Percentiles rank a stretch among this genome's conserved stretches.
These are phyloP conservation scores for Stentor roeselii DNA, from an alignment of 73 alveolate species.

Conservation along the genomic window DNA sequence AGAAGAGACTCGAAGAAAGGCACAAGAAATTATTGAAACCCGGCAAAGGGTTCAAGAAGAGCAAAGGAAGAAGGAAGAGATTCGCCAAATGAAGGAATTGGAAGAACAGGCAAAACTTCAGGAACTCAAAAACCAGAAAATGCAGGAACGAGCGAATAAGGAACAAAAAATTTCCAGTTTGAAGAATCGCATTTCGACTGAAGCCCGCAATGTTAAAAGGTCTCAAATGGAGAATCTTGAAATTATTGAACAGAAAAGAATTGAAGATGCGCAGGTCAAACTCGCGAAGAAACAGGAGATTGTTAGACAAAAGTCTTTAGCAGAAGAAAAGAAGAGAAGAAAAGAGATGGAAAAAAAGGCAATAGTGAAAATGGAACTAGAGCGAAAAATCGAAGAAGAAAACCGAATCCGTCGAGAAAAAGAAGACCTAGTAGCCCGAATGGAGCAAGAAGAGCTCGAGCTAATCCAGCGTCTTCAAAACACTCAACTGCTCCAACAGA, in stretches of 20 bases:
- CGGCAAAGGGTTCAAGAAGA: slow-evolving; percentile 37
- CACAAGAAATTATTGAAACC: slow-evolving; percentile 40
- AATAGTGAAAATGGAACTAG: slow-evolving; percentile 10
- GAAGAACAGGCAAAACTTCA: no score
- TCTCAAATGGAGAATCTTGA: no score
- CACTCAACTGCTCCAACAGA: slow-evolving; percentile 47
- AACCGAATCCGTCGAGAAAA: not conserved
- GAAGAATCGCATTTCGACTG: no score
- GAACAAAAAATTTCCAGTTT: no score
- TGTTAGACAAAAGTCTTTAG: slow-evolving; percentile 31
- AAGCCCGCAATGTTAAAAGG: no score
- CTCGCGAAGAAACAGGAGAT: no score
- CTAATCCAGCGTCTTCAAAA: slow-evolving; percentile 45
- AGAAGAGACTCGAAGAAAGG: slow-evolving; percentile 51
- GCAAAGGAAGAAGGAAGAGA: no score
- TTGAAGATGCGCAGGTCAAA: no score
- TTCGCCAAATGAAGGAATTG: no score
- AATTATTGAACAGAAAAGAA: no score
- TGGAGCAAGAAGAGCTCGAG: slow-evolving; percentile 53
- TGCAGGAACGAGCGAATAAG: no score
- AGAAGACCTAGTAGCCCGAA: slow-evolving; percentile 10
- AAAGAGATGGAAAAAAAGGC: slow-evolving; percentile 27
- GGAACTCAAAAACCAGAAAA: no score
- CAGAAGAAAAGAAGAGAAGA: slow-evolving; percentile 27
- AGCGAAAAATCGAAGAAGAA: slow-evolving; percentile 8